Evolutionary conservation across 768 basidiomycete species (phyloP), one percentile per base, ranked within the genome.

Genomic region (Lactarius hatsudake): DNA sequence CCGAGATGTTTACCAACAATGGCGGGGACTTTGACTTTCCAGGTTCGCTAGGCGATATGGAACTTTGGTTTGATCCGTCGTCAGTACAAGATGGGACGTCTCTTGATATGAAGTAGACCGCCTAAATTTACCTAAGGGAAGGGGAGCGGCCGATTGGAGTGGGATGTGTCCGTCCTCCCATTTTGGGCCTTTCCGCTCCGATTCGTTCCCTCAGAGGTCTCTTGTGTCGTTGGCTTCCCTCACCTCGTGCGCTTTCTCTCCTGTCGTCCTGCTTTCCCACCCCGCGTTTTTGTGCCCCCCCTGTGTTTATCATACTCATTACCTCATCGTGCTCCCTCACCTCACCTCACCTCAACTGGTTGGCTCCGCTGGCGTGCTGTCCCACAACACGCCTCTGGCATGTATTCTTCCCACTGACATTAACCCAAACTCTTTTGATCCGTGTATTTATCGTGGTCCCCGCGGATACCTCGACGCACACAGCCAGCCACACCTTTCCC

Each of bases 381-480:
- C 48, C 36, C 20, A 38, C 58, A 18, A 38, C 58, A 18, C 23
- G 15, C 59, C 28, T 30, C 15, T 45, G 59, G 65, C 36, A 55
- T 68, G 67, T 65, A 68, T 66, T 30, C 58, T 56, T 59, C n/a
- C 36, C 53, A 61, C 59, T 48, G 66, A 61, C 64, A 8, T 56
- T 59, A 57, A 23, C 23, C 51, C 51, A 23, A 36, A 20, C 53
- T 63, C 53, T 12, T 58, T 51, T 61, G 61, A 56, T 61, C 55
- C 20, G 59, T 57, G 42, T 69, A 66, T 69, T 69, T 67, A 66
- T 69, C 38, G 68, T 67, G 65, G 60, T 48, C 45, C 59, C 23
- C 64, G 68, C 59, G 68, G 61, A 69, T 66, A 69, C 64, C 62
- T 68, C 34, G 67, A 64, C 59, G 59, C 62, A 54, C 63, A 48